Evolutionary conservation across 2,329 filamentous ascomycete species (phyloP).

Genomic region (Phoma sp.): DNA sequence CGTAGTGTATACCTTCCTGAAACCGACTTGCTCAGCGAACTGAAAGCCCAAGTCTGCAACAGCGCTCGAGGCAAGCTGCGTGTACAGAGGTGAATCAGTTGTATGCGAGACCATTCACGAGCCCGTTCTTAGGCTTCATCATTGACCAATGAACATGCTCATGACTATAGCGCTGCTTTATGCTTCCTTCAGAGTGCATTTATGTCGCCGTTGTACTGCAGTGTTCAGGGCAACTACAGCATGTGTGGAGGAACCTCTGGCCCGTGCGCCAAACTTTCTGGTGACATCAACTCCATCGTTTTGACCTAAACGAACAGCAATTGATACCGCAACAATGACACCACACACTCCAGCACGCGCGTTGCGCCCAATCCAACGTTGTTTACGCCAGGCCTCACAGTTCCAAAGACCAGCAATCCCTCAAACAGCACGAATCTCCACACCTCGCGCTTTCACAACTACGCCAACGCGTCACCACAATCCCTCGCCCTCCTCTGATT

Average conservation of each 20-base stretch:
- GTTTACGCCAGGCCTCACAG: neutral
- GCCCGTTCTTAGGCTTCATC: too few species aligned
- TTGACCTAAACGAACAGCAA: neutral
- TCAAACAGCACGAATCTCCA: neutral
- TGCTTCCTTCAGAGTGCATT: too few species aligned
- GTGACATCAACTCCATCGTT: slow-evolving; percentile 16
- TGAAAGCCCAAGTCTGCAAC: neutral
- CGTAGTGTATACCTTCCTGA: too few species aligned
- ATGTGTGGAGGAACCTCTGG: too few species aligned
- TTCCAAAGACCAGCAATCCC: neutral
- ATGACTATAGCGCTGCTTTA: too few species aligned
- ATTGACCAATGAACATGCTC: too few species aligned
- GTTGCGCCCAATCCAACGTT: slow-evolving; percentile 19
- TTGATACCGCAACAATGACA: slow-evolving; percentile 15
- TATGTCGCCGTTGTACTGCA: too few species aligned
- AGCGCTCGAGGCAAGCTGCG: too few species aligned
- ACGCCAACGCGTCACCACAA: slow-evolving; percentile 24
- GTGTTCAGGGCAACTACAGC: too few species aligned
- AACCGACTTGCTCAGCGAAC: too few species aligned
- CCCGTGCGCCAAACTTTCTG: slow-evolving; percentile 6
- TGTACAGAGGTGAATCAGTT: too few species aligned
- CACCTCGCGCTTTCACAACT: slow-evolving; percentile 26
- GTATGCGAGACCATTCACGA: too few species aligned
- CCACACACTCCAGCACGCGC: slow-evolving; percentile 13
- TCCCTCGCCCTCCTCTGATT: slow-evolving; percentile 22